Conservation (phyloP, 2,329 filamentous ascomycete genomes). For the Sporothrix pseudoabietina region DNA sequence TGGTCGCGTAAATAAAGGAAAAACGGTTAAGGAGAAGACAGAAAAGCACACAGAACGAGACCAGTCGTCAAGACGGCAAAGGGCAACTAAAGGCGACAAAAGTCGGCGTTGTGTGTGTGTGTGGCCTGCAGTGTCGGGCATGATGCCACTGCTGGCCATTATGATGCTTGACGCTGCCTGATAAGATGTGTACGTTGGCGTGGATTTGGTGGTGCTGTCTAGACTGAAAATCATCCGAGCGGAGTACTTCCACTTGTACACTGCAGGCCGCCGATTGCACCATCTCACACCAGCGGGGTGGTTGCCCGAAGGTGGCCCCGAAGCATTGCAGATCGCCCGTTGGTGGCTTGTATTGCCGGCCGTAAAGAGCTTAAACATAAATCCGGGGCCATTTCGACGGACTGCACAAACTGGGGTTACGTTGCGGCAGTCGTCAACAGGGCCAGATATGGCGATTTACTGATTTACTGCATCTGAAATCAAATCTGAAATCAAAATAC, state of each 20-base stretch:
- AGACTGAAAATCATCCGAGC: not conserved
- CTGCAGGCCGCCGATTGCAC: constrained; percentile 11
- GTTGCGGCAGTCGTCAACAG: constrained; percentile 1
- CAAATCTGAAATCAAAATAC: not conserved
- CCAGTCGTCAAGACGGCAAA: not conserved
- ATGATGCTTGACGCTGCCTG: not conserved
- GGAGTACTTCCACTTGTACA: not conserved
- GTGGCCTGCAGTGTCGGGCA: not conserved
- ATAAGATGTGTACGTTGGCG: not conserved
- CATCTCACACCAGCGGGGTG: not conserved
- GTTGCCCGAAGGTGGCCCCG: not conserved
- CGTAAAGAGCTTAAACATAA: not conserved
- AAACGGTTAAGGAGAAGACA: not conserved
- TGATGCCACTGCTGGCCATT: constrained; percentile 19
- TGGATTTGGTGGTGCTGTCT: not conserved
- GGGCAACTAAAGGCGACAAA: not conserved
- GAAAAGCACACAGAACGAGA: not conserved
- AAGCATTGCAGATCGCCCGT: not conserved
- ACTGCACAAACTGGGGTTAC: constrained; percentile 1
- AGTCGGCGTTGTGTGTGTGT: not conserved
- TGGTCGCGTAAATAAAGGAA: not conserved
- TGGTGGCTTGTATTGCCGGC: not conserved
- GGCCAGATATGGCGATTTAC: constrained; percentile 7
- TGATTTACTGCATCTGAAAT: too few species aligned
- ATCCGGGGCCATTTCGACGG: not conserved